phyloP scores from a whole-genome alignment of 306 rosid species.

The Arachis hypogaea region DNA sequence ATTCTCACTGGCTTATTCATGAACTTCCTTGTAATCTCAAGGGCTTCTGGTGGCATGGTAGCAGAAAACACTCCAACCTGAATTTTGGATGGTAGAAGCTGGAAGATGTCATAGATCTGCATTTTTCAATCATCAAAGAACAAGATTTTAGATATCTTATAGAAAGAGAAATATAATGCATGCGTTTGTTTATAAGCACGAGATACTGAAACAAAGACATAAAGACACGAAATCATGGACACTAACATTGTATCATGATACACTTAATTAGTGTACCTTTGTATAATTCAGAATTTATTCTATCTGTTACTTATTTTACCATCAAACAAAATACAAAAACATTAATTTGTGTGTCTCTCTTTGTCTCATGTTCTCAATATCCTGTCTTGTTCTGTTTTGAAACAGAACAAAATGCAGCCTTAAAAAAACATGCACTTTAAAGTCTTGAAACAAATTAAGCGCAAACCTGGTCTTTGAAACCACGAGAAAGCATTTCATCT shows the following conservation, averaged over 20 bases:
- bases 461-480: slow-evolving; percentile 96
- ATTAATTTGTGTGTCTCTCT: too few relatives aligned
- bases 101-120: slow-evolving; percentile 95
- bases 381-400: too few relatives aligned
- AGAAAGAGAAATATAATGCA: background rate
- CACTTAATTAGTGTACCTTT: too few relatives aligned
- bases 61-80: slow-evolving; percentile 98
- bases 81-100: slow-evolving; percentile 80
- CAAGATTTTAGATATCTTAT: background rate
- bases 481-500: slow-evolving; percentile 98
- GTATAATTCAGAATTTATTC: too few relatives aligned
- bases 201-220: too few relatives aligned
- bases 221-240: too few relatives aligned
- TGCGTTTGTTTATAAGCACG: too few relatives aligned
- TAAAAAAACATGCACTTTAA: background rate
- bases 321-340: too few relatives aligned
- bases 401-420: too few relatives aligned
- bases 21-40: slow-evolving; percentile 90
- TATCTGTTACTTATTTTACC: too few relatives aligned
- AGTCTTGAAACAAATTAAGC: background rate
- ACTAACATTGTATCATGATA: too few relatives aligned
- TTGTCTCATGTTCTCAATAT: too few relatives aligned
- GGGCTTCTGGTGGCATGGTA: slow-evolving; percentile 96
- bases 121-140: slow-evolving; percentile 28
- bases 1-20: slow-evolving; percentile 97